Evolutionary conservation across 306 rosid species (phyloP).

Genomic region (Hippophae tibetana): DNA sequence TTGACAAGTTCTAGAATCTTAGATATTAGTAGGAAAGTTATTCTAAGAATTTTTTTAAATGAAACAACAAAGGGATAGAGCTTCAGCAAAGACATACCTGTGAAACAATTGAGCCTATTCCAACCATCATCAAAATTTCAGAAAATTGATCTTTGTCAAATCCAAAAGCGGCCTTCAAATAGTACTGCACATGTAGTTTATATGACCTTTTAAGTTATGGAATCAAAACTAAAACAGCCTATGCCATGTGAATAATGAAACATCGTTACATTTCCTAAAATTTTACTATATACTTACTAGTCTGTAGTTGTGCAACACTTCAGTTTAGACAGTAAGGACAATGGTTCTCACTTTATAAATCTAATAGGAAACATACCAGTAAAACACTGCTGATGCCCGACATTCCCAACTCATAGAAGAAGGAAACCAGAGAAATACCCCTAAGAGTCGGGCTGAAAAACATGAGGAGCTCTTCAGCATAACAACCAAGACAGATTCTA

Average conservation of each 20-base stretch:
- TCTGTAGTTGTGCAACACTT: too few species aligned
- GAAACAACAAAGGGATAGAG: background rate
- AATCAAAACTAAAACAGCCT: conserved; percentile 1
- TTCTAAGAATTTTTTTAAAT: too few species aligned
- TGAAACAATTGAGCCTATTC: conserved; percentile 66
- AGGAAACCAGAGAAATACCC: conserved; percentile 58
- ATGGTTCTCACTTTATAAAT: background rate
- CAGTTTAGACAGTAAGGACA: background rate
- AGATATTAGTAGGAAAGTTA: too few species aligned
- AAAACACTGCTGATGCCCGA: conserved; percentile 53
- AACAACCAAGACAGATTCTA: background rate
- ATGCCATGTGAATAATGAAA: background rate
- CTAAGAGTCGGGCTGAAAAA: conserved; percentile 61
- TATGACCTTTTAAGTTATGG: conserved; percentile 14
- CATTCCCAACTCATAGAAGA: conserved; percentile 80
- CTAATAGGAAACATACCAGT: conserved; percentile 35
- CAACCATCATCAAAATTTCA: conserved; percentile 61
- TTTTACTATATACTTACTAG: too few species aligned
- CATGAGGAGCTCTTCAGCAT: conserved; percentile 4
- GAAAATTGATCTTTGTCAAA: conserved; percentile 70
- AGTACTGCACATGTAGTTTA: conserved; percentile 47
- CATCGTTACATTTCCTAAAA: too few species aligned
- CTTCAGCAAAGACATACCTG: conserved; percentile 38
- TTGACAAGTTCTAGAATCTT: too few species aligned
- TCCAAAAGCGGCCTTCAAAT: conserved; percentile 67